These are phyloP conservation scores for Triglochin maritima DNA, from an alignment of 106 monocot genomes.

Conservation along the genomic window DNA sequence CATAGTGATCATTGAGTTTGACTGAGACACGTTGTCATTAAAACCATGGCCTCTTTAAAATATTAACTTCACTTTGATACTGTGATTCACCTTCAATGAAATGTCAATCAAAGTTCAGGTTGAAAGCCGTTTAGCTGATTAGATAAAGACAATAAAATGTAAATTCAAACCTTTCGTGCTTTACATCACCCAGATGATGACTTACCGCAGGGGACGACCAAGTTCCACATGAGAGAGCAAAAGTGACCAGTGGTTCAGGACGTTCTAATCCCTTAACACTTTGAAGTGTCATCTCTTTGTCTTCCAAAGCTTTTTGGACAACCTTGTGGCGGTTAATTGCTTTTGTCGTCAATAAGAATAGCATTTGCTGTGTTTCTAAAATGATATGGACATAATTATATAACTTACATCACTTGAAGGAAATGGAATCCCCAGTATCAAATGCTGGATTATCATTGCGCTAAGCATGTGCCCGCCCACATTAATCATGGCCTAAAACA, in stretches of 20 bases:
- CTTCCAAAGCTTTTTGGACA: conserved; percentile 26
- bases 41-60: too few relatives aligned
- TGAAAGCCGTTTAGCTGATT: too few relatives aligned
- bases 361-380: background rate
- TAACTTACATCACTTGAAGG: conserved; percentile 42
- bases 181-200: background rate
- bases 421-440: conserved; percentile 59
- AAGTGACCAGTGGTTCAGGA: conserved; percentile 73
- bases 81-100: too few relatives aligned
- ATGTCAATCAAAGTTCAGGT: too few relatives aligned
- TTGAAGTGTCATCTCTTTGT: conserved; percentile 24
- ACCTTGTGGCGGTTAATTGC: conserved; percentile 11
- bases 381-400: background rate
- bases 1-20: too few relatives aligned
- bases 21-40: too few relatives aligned
- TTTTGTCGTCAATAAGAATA: too few relatives aligned
- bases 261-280: conserved; percentile 57
- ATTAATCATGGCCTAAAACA: conserved; percentile 72
- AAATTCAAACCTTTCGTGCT: too few relatives aligned
- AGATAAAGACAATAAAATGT: too few relatives aligned
- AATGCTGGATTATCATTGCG: conserved; percentile 83
- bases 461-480: conserved; percentile 64
- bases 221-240: conserved; percentile 86
- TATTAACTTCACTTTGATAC: too few relatives aligned
- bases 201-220: conserved; percentile 90